Conservation (phyloP, 2,329 filamentous ascomycete genomes). For the Phoma herbarum region DNA sequence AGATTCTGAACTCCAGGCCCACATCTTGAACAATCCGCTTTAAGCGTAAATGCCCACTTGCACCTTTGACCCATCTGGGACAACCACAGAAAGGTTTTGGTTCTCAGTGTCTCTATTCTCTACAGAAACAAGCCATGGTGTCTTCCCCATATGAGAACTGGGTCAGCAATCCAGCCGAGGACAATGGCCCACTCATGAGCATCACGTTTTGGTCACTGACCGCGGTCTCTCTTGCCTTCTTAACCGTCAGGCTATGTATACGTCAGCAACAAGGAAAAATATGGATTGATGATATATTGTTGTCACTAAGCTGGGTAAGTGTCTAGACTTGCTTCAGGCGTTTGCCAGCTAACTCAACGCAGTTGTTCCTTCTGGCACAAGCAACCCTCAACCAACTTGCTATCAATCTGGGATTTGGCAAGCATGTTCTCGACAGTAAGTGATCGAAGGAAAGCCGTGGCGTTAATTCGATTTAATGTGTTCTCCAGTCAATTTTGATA, state of each 20-base stretch:
- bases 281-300: constrained; percentile 24
- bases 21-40: neutral
- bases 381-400: constrained; percentile 25
- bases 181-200: constrained; percentile 23
- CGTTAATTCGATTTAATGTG: neutral
- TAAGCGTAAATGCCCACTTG: neutral
- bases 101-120: neutral
- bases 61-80: neutral
- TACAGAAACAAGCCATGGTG: neutral
- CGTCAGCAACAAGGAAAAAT: constrained; percentile 24
- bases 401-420: constrained; percentile 24
- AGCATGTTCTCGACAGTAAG: constrained; percentile 24
- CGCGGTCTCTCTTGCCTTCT: constrained; percentile 18
- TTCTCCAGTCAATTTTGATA: constrained; percentile 5
- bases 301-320: constrained; percentile 24
- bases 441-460: constrained; percentile 1
- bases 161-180: constrained; percentile 23
- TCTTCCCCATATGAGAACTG: constrained; percentile 13
- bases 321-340: neutral
- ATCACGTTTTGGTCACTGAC: constrained; percentile 21
- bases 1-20: neutral
- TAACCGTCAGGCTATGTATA: constrained; percentile 20
- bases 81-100: neutral
- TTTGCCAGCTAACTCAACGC: neutral
- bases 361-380: constrained; percentile 24